phyloP scores from a whole-genome alignment of 2,329 filamentous ascomycete species.

The Dactylellina parvicollis region DNA sequence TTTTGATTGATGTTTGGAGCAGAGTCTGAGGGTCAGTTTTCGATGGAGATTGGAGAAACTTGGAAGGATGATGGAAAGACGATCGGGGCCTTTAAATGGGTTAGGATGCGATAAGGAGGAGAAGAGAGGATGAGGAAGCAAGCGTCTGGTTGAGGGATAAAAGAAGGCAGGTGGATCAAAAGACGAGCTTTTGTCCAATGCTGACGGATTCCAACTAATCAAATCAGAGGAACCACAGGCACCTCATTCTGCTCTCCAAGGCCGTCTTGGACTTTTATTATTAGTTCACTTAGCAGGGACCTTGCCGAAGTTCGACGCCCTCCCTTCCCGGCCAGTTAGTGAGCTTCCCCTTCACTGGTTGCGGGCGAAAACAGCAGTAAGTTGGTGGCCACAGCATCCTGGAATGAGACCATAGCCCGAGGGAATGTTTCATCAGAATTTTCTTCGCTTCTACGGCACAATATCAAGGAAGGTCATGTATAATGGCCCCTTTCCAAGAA shows the following conservation, averaged over 20 bases:
- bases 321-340: too few relatives aligned
- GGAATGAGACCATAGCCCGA: slow-evolving; percentile 22
- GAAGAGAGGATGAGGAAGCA: slow-evolving; percentile 4
- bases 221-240: slow-evolving; percentile 3
- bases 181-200: background rate
- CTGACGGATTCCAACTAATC: slow-evolving; percentile 36
- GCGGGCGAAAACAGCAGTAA: background rate
- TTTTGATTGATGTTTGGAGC: too few relatives aligned
- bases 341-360: too few relatives aligned
- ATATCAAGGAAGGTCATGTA: background rate
- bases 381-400: slow-evolving; percentile 16
- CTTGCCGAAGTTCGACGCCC: too few relatives aligned
- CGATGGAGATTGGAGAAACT: background rate
- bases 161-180: slow-evolving; percentile 4
- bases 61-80: slow-evolving; percentile 1
- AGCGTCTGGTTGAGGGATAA: slow-evolving; percentile 31
- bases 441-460: slow-evolving; percentile 1
- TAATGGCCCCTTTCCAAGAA: slow-evolving; percentile 1
- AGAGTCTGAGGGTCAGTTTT: too few relatives aligned
- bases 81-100: slow-evolving; percentile 18
- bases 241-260: slow-evolving; percentile 22
- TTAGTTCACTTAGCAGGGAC: too few relatives aligned
- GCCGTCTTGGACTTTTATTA: too few relatives aligned
- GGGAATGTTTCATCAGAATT: slow-evolving; percentile 47
- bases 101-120: slow-evolving; percentile 38